Conservation (phyloP, 1,284 basidiomycete genomes). For the Sporisorium iseilematis-ciliati region DNA sequence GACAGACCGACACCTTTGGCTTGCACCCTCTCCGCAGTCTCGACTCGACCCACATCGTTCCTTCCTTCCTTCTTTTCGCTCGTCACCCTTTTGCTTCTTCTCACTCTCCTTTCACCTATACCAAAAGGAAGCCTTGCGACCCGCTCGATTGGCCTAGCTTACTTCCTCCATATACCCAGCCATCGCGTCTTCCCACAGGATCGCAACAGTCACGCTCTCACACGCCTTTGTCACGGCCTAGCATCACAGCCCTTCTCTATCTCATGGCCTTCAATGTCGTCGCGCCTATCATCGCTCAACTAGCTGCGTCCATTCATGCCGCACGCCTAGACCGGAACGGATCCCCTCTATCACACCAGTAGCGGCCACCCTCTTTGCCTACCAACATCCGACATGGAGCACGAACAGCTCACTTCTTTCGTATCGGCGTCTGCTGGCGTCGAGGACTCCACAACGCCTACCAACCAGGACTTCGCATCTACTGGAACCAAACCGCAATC, state of each 20-base stretch:
- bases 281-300: not conserved
- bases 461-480: not conserved
- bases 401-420: conserved; percentile 21
- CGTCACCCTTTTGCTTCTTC: not conserved
- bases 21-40: not conserved
- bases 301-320: not conserved
- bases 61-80: not conserved
- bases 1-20: not conserved
- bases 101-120: conserved; percentile 9
- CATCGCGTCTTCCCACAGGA: conserved; percentile 2
- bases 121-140: not conserved
- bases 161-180: conserved; percentile 11
- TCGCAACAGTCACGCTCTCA: too few species aligned
- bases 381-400: conserved; percentile 16
- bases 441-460: conserved; percentile 1
- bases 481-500: not conserved
- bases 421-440: conserved; percentile 25
- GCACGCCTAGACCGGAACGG: not conserved
- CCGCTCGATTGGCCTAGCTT: not conserved
- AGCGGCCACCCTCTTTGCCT: conserved; percentile 2
- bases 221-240: not conserved
- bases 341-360: not conserved
- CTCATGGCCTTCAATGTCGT: conserved; percentile 7
- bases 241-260: not conserved
- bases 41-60: too few species aligned